Conservation (phyloP, 2,329 filamentous ascomycete species). For the Calonectria multiphialidica region DNA sequence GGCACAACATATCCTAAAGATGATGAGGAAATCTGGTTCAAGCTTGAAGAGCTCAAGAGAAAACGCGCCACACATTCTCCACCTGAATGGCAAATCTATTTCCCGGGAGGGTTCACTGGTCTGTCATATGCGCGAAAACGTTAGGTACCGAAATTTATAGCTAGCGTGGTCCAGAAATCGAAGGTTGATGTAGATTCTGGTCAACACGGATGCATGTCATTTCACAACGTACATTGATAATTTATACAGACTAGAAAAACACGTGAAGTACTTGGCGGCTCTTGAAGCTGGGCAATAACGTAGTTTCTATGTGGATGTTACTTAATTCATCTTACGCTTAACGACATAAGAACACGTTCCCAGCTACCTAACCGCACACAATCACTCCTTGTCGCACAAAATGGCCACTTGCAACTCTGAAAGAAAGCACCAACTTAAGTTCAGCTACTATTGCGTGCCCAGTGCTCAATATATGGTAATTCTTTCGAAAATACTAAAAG, state of each 20-base stretch:
- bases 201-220: background rate
- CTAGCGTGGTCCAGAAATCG: background rate
- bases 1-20: conserved; percentile 26
- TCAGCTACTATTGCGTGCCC: too few relatives aligned
- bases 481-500: too few relatives aligned
- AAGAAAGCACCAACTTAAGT: too few relatives aligned
- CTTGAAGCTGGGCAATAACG: too few relatives aligned
- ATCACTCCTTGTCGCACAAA: too few relatives aligned
- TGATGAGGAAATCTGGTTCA: conserved; percentile 27
- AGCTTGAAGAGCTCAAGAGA: conserved; percentile 24
- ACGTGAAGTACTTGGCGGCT: too few relatives aligned
- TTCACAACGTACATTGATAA: background rate
- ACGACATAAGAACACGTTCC: too few relatives aligned
- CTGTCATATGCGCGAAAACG: conserved; percentile 26
- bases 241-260: background rate
- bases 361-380: too few relatives aligned
- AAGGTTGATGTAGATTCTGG: background rate
- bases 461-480: too few relatives aligned
- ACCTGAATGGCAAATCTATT: conserved; percentile 27
- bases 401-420: too few relatives aligned
- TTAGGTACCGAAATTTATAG: background rate
- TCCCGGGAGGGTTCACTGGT: conserved; percentile 27
- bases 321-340: too few relatives aligned
- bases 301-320: too few relatives aligned
- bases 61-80: conserved; percentile 26